Evolutionary conservation across 805 yeast species (phyloP).

Genomic region (Priceomyces castillae): DNA sequence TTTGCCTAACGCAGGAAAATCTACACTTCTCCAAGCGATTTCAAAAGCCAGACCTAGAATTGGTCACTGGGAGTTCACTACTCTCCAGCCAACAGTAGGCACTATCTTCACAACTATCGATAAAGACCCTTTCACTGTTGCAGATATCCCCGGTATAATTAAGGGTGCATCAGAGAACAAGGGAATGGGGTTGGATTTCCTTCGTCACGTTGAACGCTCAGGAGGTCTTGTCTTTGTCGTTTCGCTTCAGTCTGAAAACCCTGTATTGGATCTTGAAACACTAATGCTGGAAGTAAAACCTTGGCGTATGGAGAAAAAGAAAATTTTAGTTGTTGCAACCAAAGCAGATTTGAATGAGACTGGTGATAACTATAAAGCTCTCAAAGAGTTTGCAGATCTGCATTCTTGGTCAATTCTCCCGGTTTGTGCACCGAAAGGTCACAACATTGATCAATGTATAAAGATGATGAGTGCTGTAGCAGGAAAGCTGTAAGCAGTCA

Average conservation of each 20-base stretch:
- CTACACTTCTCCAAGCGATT: slow-evolving; percentile 81
- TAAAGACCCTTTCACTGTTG: slow-evolving; percentile 78
- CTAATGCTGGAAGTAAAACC: slow-evolving; percentile 71
- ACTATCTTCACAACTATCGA: slow-evolving; percentile 70
- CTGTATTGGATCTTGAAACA: slow-evolving; percentile 60
- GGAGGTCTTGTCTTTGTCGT: slow-evolving; percentile 86
- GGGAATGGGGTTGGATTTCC: slow-evolving; percentile 92
- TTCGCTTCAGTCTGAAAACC: slow-evolving; percentile 66
- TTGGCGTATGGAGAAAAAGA: slow-evolving; percentile 56
- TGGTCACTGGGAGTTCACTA: slow-evolving; percentile 97
- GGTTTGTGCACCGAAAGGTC: slow-evolving; percentile 72
- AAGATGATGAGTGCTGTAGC: slow-evolving; percentile 67
- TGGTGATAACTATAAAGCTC: slow-evolving; percentile 42
- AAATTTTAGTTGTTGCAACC: slow-evolving; percentile 79
- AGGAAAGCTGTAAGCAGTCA: slow-evolving; percentile 17
- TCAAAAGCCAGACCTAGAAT: slow-evolving; percentile 87
- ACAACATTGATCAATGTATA: slow-evolving; percentile 70
- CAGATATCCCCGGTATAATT: slow-evolving; percentile 96
- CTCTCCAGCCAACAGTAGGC: slow-evolving; percentile 88
- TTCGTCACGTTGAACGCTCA: slow-evolving; percentile 90
- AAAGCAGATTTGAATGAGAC: slow-evolving; percentile 78
- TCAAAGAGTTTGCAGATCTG: slow-evolving; percentile 44
- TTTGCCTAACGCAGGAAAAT: slow-evolving; percentile 94
- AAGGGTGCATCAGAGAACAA: slow-evolving; percentile 80
- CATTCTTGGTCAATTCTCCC: slow-evolving; percentile 72